Evolutionary conservation across 2,329 filamentous ascomycete species (phyloP).

Genomic region (Pseudomassariella vexata): DNA sequence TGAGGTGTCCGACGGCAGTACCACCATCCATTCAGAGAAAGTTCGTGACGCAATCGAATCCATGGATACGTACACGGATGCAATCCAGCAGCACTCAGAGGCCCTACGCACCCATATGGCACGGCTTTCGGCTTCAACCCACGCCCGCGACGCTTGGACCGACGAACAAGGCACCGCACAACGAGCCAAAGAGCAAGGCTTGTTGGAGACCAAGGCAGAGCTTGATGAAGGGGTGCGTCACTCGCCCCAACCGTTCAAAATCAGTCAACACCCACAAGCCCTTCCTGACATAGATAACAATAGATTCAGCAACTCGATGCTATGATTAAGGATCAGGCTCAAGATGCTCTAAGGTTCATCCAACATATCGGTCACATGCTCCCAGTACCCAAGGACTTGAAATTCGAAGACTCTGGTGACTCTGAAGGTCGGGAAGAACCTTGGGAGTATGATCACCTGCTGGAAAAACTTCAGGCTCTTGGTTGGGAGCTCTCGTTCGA

Average conservation of each 20-base stretch:
- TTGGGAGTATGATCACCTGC: constrained; percentile 18
- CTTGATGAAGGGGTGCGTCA: constrained; percentile 6
- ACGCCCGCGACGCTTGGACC: background rate
- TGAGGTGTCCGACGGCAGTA: too few relatives aligned
- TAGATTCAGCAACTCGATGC: too few relatives aligned
- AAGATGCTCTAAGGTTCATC: too few relatives aligned
- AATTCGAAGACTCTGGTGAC: too few relatives aligned
- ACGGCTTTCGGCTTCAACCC: constrained; percentile 1
- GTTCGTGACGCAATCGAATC: constrained; percentile 6
- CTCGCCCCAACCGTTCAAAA: too few relatives aligned
- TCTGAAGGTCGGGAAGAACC: too few relatives aligned
- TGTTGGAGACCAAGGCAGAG: background rate
- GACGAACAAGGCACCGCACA: constrained; percentile 4
- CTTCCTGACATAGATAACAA: too few relatives aligned
- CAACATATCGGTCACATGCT: too few relatives aligned
- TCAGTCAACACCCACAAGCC: too few relatives aligned
- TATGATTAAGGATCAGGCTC: too few relatives aligned
- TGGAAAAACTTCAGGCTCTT: constrained; percentile 17
- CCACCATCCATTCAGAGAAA: constrained; percentile 4
- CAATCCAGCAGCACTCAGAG: constrained; percentile 2
- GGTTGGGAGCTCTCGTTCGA: constrained; percentile 14
- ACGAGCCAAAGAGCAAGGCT: constrained; percentile 1
- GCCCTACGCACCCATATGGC: constrained; percentile 3
- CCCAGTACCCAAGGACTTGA: too few relatives aligned
- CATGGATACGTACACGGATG: constrained; percentile 5